phyloP scores from a whole-genome alignment of 208 protist species.

The Crithidia brevicula region DNA sequence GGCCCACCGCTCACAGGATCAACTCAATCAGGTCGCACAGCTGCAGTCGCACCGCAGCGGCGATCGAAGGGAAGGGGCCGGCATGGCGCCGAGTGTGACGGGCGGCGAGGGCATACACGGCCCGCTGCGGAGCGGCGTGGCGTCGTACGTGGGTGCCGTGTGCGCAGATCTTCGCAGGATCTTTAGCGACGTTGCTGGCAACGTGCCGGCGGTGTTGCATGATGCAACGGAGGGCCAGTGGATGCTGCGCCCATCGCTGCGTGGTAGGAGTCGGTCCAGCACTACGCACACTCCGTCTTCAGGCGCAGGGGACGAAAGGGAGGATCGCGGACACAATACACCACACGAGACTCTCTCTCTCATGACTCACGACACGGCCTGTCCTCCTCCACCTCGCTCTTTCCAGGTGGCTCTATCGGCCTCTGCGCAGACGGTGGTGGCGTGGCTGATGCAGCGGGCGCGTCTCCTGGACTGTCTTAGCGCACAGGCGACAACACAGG shows the following conservation, averaged over 20 bases:
- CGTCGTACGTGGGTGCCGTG: slow-evolving; percentile 3
- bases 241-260: slow-evolving; percentile 41
- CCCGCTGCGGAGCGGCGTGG: slow-evolving; percentile 9
- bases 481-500: neutral
- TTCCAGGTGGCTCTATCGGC: slow-evolving; percentile 12
- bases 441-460: slow-evolving; percentile 21
- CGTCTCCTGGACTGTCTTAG: slow-evolving; percentile 2
- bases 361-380: neutral
- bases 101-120: neutral
- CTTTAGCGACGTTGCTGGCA: neutral
- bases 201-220: slow-evolving; percentile 43
- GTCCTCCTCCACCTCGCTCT: neutral
- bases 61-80: neutral
- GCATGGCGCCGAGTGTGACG: neutral
- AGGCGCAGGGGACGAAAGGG: no score
- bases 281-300: no score
- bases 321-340: neutral
- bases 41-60: neutral
- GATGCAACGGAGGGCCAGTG: slow-evolving; percentile 60
- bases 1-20: slow-evolving; percentile 10
- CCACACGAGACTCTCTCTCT: neutral
- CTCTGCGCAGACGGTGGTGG: neutral
- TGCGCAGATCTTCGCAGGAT: no score
- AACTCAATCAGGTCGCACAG: slow-evolving; percentile 3
- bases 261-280: neutral